These are phyloP conservation scores for Primulina huaijiensis DNA, from an alignment of 257 asterid genomes.

Conservation along the genomic window DNA sequence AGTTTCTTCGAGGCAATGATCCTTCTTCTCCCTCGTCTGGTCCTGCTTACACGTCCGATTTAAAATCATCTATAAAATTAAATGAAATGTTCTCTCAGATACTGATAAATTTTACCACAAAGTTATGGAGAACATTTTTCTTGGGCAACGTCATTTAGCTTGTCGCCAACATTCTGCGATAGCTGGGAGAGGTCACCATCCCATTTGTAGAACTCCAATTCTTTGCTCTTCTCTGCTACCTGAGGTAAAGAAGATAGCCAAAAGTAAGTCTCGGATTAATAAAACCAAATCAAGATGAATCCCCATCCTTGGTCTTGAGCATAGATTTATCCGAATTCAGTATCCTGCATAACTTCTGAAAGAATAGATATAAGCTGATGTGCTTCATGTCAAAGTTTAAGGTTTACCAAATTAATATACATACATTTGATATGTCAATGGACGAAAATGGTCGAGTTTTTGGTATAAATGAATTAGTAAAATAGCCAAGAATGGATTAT, in stretches of 20 bases:
- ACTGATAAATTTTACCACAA: neutral
- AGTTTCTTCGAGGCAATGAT: conserved; percentile 86
- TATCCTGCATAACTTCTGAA: too few relatives aligned
- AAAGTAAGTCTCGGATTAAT: neutral
- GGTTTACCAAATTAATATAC: too few relatives aligned
- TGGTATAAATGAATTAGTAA: too few relatives aligned
- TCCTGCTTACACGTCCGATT: conserved; percentile 33
- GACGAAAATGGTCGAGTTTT: too few relatives aligned
- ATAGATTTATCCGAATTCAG: too few relatives aligned
- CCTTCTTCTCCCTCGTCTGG: conserved; percentile 88
- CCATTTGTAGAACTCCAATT: conserved; percentile 94
- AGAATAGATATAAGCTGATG: too few relatives aligned
- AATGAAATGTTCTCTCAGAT: neutral
- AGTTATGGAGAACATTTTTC: conserved; percentile 31
- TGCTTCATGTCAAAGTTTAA: too few relatives aligned
- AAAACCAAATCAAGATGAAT: neutral
- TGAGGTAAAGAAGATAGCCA: conserved; percentile 23
- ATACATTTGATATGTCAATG: too few relatives aligned
- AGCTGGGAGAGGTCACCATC: conserved; percentile 78
- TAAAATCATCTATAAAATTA: neutral
- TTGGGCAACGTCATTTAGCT: conserved; percentile 75
- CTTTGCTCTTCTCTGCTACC: conserved; percentile 79
- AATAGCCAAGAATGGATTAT: too few relatives aligned
- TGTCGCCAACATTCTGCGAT: conserved; percentile 77
- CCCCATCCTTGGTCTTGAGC: neutral